Evolutionary conservation across 116 monocot species (phyloP), one percentile per base, ranked within the genome.

Genomic region (Trichopus zeylanicus): DNA sequence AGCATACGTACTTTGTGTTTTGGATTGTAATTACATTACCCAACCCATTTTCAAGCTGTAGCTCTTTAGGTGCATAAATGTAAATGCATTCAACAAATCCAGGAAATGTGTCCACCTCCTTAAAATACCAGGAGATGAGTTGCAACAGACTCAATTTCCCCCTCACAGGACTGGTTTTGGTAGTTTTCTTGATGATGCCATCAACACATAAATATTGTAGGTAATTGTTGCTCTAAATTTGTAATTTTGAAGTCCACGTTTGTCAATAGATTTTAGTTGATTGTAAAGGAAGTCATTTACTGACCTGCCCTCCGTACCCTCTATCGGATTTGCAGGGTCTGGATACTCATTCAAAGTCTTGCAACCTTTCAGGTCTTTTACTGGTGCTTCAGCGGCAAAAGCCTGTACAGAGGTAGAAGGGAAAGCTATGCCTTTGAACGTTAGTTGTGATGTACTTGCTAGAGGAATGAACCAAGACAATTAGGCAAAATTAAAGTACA

Each of bases 41-140:
- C 77, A 99, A 71, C 20, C 98, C 98, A 65, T 99, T 92, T 60
- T 91, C 82, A 60, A 99, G 88, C 2, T 48, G 55, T 11, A 99
- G 66, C 55, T 82, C 82, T 7, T 67, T 55, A 32, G 98, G 83
- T 47, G 88, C 85, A 46, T 75, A 70, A 21, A 92, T 78, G 62
- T 99, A 99, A 56, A 99, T 30, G 29, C 92, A 99, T 58, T 99
- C 98, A 47, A 99, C 92, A 82, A 92, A 99, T 66, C 92, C 98
- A 60, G 98, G 98, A 79, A 92, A 99, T 33, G 71, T 71, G 11
- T 88, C 61, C 5, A 67, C 59, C 46, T 92, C 92, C 83, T 92
- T 99, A 71, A 12, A 56, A 5, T 7, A 56, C 3, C 8, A 9
- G 5, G 18, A 19, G 15, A 54, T 10, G 1, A 38, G 16, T 38